Conservation (phyloP, 2,329 filamentous ascomycete genomes). For the Talaromyces verruculosus region DNA sequence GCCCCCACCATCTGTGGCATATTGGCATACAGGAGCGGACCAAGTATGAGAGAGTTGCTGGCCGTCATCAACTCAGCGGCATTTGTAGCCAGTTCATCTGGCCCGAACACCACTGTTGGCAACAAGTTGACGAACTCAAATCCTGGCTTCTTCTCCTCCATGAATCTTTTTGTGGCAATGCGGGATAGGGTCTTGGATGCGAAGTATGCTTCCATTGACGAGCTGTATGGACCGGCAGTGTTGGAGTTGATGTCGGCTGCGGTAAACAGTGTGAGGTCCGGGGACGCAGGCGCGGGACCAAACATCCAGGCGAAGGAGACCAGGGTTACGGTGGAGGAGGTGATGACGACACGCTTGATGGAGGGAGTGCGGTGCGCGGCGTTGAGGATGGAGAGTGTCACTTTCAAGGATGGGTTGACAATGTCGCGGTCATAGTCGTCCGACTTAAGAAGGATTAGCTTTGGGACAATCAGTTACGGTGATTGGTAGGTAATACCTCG, state of each 20-base stretch:
- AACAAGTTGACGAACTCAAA: slow-evolving; percentile 16
- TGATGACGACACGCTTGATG: slow-evolving; percentile 6
- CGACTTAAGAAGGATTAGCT: not conserved
- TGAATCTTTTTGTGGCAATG: slow-evolving; percentile 28
- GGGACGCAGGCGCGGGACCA: not conserved
- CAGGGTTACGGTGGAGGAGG: slow-evolving; percentile 25
- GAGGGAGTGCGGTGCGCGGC: not conserved
- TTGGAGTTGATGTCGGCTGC: slow-evolving; percentile 8
- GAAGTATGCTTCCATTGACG: slow-evolving; percentile 33
- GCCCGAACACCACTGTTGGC: slow-evolving; percentile 12
- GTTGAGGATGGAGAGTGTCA: slow-evolving; percentile 1
- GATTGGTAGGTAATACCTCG: not conserved
- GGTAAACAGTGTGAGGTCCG: not conserved
- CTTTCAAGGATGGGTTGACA: not conserved
- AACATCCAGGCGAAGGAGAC: slow-evolving; percentile 25
- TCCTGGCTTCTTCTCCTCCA: not conserved
- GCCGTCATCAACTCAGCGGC: not conserved
- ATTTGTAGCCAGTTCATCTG: slow-evolving; percentile 5
- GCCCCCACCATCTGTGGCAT: slow-evolving; percentile 4
- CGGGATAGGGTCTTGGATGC: slow-evolving; percentile 33
- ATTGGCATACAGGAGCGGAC: not conserved
- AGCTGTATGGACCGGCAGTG: slow-evolving; percentile 12
- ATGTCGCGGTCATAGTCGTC: slow-evolving; percentile 9
- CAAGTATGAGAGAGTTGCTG: not conserved
- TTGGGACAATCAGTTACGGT: not conserved